Base-by-base conservation (phyloP, 2,329 filamentous ascomycete genomes). In the Ophiostoma sp. region DNA sequence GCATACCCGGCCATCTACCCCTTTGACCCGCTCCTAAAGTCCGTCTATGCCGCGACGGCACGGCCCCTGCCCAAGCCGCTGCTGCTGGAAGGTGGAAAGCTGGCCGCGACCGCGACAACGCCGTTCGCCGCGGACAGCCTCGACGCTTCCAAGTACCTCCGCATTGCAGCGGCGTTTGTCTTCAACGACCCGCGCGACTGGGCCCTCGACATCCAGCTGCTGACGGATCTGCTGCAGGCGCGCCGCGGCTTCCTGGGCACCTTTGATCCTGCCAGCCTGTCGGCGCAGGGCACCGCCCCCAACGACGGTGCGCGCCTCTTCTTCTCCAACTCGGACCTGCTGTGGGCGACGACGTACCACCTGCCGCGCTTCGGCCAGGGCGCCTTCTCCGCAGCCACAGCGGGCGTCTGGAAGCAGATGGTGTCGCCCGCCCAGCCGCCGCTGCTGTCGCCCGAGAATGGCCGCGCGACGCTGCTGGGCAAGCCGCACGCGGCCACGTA, bases 121-220 rank as follows among this genome's bases (percentile, higher is more conserved):
- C 44, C 63, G 1, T 69, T 66, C 5, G 12, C 67, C n/a, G 16
- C 63, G 2, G 65, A 63, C 44, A 67, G 64, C 40, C 67, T 67
- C 64, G 68, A 71, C 67, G 66, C 66, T 9, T 83, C 94, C 64
- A 93, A 92, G 73, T 67, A 69, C 67, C 68, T 72, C n/a, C 69
- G 70, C 58, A 89, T 99, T 73, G 92, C 96, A 75, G 93, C 93
- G 41, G 87, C 98, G 41, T 90, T 98, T 74, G 90, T 97, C 6
- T 97, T 94, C 83, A 96, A 97, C 77, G 95, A 98, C 78, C 93
- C 95, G 3, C 87, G 95, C 68, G 95, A 99, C 80, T 99, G 95
- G 95, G 93, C 91, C 0, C 84, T 97, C 9, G 94, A 98, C 77
- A 87, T 87, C 2, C 91, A 96, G 76, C 81, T 98, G 73, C 89